A percentile compares a stretch with the other conserved stretches of the same genome.
These are phyloP conservation scores for Lathyrus aphaca DNA, from an alignment of 306 rosid genomes.

Conservation along the genomic window DNA sequence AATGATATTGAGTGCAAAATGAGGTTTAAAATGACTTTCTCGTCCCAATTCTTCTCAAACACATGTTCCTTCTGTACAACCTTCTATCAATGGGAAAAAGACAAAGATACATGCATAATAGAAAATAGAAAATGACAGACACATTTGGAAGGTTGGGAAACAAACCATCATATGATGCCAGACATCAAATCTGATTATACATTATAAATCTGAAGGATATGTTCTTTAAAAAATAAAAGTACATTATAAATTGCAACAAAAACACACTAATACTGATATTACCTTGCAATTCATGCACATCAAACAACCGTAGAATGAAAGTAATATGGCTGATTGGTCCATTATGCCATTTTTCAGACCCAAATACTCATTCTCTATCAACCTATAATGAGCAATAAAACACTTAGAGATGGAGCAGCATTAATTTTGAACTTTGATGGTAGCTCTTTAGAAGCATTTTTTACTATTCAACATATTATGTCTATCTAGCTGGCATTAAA, in stretches of 20 bases:
- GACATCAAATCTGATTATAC: constrained; percentile 23
- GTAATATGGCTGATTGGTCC: constrained; percentile 97
- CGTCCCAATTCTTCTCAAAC: constrained; percentile 20
- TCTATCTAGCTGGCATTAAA: not conserved
- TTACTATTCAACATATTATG: no score
- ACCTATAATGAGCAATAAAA: constrained; percentile 52
- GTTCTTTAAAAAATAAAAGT: constrained; percentile 19
- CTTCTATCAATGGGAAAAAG: constrained; percentile 11
- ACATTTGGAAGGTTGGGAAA: constrained; percentile 23
- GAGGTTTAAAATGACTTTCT: not conserved
- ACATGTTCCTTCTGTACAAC: constrained; percentile 9
- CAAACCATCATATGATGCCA: constrained; percentile 23
- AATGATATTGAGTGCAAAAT: constrained; percentile 3
- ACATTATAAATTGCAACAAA: not conserved
- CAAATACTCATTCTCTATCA: constrained; percentile 90
- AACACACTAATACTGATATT: constrained; percentile 37
- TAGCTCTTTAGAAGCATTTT: constrained; percentile 30
- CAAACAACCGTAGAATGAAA: constrained; percentile 80
- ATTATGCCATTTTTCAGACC: constrained; percentile 95
- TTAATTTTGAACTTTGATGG: constrained; percentile 22
- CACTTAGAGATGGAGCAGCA: constrained; percentile 31
- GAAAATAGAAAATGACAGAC: not conserved
- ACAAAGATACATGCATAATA: constrained; percentile 11
- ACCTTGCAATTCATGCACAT: constrained; percentile 99
- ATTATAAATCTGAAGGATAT: constrained; percentile 21